Base-by-base conservation (phyloP, 2,329 filamentous ascomycete genomes). In the Endothia cerciana region DNA sequence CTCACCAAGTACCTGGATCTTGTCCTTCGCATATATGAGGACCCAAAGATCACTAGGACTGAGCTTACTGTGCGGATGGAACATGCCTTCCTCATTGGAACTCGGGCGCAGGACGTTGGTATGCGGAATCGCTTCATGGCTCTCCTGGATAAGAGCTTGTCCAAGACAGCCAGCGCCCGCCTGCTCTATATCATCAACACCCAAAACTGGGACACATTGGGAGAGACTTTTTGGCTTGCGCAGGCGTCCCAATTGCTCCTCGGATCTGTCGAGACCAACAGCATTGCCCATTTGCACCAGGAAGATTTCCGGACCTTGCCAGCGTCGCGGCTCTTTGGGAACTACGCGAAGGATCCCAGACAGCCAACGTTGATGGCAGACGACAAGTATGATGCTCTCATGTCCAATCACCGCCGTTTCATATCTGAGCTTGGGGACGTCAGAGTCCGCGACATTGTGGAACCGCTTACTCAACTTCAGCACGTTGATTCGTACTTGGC, bases 11-110 rank as follows among this genome's bases (percentile, higher is more conserved):
- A 98, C 80, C 83, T 99, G 66, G 92, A 98, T 70, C 87, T 99
- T 33, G 95, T 99, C 33, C 97, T 99, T 71, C 89, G 94, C 59
- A 97, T 99, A 67, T 99, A 99, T 75, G 96, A 99, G 74, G 95
- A 99, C 73, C 92, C 93, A 0, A 97, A 96, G 79, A 95, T 99
- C 69, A 93, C 94, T 0, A 87, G 94, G 40, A 97, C 94, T 0
- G 95, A 99, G 78, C 85, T 99, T 62, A 98, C 95, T 0, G 96
- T 99, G 11, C 89, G 96, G 4, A 91, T 99, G 86, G 95, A 99
- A 79, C 94, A 98, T 77, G 95, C 95, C 5, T 99, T 99, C 84
- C 84, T 99, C 69, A 95, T 99, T 60, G 95, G 96, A 36, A 96
- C 94, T 0, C 83, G 96, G 72, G 94, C 94, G 2, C 90, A 94